Percentiles rank a stretch among this genome's conserved stretches.
Conservation (phyloP, 2,329 filamentous ascomycete species). For the Venturia nashicola region DNA sequence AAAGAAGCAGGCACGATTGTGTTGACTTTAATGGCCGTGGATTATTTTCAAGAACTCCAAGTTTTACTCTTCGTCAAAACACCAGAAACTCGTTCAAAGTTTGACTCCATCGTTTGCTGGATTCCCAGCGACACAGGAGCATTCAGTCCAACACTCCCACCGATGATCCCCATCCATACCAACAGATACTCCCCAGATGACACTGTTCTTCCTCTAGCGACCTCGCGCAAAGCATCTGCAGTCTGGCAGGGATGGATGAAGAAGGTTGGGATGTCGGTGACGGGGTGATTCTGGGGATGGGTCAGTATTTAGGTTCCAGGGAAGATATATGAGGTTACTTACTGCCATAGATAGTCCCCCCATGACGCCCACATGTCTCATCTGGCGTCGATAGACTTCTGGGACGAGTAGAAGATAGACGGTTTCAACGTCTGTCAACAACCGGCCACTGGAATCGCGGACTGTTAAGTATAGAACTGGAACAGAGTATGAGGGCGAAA, state of each 20-base stretch:
- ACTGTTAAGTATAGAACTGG: constrained; percentile 68
- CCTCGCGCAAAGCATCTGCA: constrained; percentile 3
- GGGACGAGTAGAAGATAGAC: constrained; percentile 63
- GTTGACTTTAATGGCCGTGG: background rate
- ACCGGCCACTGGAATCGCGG: constrained; percentile 43
- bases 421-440: constrained; percentile 50
- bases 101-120: background rate
- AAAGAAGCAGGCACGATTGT: background rate
- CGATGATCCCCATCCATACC: constrained; percentile 10
- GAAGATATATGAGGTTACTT: constrained; percentile 28
- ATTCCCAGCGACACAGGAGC: background rate
- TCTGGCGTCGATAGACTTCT: constrained; percentile 46
- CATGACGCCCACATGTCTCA: constrained; percentile 50
- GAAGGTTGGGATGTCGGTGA: constrained; percentile 4
- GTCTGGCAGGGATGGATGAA: constrained; percentile 11
- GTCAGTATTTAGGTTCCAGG: background rate
- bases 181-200: constrained; percentile 1
- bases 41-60: background rate
- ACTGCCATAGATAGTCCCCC: constrained; percentile 69
- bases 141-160: background rate
- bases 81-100: background rate
- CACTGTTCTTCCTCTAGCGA: background rate
- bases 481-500: constrained; percentile 62
- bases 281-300: constrained; percentile 3
- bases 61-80: background rate